Base-by-base conservation (phyloP, 257 asterid species). In the Gardenia jasminoides region DNA sequence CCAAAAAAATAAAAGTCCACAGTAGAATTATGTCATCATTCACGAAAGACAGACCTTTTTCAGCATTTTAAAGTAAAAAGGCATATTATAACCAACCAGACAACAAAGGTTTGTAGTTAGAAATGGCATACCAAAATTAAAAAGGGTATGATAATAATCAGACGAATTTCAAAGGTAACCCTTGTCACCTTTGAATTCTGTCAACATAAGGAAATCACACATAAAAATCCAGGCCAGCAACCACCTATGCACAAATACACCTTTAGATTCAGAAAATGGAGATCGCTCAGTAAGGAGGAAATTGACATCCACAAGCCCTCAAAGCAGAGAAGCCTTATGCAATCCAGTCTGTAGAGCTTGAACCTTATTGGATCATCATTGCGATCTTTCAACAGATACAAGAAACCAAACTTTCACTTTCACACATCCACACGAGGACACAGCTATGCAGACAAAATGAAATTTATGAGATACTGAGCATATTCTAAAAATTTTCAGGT, bases 341-440 rank as follows among this genome's bases (percentile, higher is more conserved):
- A 22, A 36, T 36, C 73, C 15, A 30, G 54, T 43, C 74, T 69
- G 54, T 69, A 43, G 74, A 69, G 74, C 31, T 69, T 43, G 33
- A 24, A 43, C 56, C n/a, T 43, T 43, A 43, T 9, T 69, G 31
- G 41, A 24, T 43, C 54, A 41, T 69, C 56, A 69, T 44, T 20
- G 31, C 36, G 3, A 69, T 69, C 36, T 69, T n/a, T 68, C 52
- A 41, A 39, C 50, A 68, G 30, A 68, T 41, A 19, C 50, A 68
- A 11, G 2, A 68, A 20, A 67, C 22, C 52, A 68, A 41, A 39
- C 31, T 26, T 3, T 39, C 1, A 67, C 71, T 33, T 31, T 67
- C 71, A 67, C 5, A 67, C 15, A 12, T 65, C 39, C 28, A 39
- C 12, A 68, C 50, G 46, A 39, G 52, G 16, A 39, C 72, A 7